phyloP scores from a whole-genome alignment of 1,139 yeast genomes.

The Lodderomyces elongisporus region DNA sequence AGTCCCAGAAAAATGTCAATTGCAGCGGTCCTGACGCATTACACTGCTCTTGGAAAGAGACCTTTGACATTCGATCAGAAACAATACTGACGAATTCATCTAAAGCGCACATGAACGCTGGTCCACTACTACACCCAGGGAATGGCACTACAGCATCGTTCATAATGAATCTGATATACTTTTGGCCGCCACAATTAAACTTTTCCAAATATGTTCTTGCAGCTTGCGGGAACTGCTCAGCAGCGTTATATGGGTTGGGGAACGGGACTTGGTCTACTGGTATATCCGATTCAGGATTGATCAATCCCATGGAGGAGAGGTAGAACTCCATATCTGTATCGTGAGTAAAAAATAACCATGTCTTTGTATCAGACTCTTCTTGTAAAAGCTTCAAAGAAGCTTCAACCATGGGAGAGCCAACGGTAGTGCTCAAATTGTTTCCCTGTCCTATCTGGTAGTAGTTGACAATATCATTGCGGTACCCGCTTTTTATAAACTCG shows the following conservation, averaged over 20 bases:
- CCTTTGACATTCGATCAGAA: constrained; percentile 26
- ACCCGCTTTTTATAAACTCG: constrained; percentile 39
- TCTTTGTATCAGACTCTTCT: constrained; percentile 23
- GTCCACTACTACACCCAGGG: constrained; percentile 47
- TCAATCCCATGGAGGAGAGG: constrained; percentile 46
- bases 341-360: constrained; percentile 49
- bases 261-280: constrained; percentile 22
- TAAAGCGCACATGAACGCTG: constrained; percentile 53
- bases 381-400: constrained; percentile 42
- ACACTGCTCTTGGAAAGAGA: constrained; percentile 30
- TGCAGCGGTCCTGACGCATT: constrained; percentile 20
- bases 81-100: constrained; percentile 33
- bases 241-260: constrained; percentile 36
- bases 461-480: constrained; percentile 35
- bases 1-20: constrained; percentile 36
- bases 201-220: constrained; percentile 45
- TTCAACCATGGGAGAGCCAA: constrained; percentile 46
- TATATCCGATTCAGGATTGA: constrained; percentile 24
- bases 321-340: constrained; percentile 50
- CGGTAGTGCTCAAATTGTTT: constrained; percentile 34
- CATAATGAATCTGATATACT: constrained; percentile 44
- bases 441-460: constrained; percentile 51
- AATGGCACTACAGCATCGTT: constrained; percentile 58
- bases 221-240: constrained; percentile 51
- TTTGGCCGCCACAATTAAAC: constrained; percentile 26